phyloP scores from a whole-genome alignment of 2,329 filamentous ascomycete genomes.

The Aspergillus unguis region DNA sequence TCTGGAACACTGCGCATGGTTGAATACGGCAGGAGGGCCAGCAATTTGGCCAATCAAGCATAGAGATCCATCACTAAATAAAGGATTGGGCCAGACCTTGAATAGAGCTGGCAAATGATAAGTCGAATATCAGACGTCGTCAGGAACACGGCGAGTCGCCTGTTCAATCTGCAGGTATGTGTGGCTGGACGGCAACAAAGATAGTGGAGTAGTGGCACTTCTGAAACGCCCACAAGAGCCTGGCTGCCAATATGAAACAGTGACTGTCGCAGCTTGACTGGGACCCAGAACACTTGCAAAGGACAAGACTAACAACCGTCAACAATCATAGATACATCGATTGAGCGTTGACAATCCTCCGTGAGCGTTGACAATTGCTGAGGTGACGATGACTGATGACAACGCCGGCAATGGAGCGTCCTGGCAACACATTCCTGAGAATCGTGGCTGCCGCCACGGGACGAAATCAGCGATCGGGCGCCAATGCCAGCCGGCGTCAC shows the following conservation, averaged over 20 bases:
- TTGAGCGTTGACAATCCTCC: not conserved
- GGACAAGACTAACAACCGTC: too few species aligned
- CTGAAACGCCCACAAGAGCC: constrained; percentile 13
- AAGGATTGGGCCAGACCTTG: not conserved
- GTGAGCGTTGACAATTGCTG: not conserved
- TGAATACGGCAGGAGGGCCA: constrained; percentile 1
- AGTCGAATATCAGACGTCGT: too few species aligned
- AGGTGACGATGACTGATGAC: not conserved
- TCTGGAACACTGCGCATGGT: constrained; percentile 1
- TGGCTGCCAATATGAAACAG: constrained; percentile 18
- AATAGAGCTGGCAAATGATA: constrained; percentile 12
- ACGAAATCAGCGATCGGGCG: not conserved
- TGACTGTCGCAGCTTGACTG: not conserved
- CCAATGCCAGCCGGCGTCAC: not conserved
- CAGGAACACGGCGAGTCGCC: constrained; percentile 3
- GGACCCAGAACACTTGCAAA: too few species aligned
- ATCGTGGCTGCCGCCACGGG: not conserved
- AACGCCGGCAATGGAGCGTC: not conserved
- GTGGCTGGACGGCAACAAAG: constrained; percentile 14
- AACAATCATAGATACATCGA: not conserved
- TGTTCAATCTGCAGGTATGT: constrained; percentile 20
- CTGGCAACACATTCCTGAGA: not conserved
- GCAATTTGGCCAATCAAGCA: constrained; percentile 9
- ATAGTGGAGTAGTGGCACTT: constrained; percentile 3
- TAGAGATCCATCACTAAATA: constrained; percentile 3